These are phyloP conservation scores for Tricholoma bakamatsutake DNA, from an alignment of 768 basidiomycete genomes.

Conservation along the genomic window DNA sequence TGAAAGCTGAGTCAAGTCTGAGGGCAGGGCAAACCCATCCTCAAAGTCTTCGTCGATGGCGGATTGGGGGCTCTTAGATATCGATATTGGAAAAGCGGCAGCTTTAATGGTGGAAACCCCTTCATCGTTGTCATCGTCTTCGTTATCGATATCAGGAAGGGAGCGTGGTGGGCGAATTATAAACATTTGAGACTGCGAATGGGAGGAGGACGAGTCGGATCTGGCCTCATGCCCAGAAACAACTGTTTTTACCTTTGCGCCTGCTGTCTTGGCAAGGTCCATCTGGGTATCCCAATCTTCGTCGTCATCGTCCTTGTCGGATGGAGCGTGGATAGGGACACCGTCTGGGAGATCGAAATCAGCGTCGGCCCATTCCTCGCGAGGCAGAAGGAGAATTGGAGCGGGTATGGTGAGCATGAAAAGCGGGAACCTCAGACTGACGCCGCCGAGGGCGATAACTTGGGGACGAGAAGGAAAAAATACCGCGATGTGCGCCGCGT, in stretches of 20 bases:
- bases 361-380: slow-evolving; percentile 83
- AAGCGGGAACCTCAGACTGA: neutral
- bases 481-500: slow-evolving; percentile 18
- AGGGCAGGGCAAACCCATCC: slow-evolving; percentile 75
- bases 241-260: slow-evolving; percentile 38
- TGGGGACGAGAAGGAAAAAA: slow-evolving; percentile 1
- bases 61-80: slow-evolving; percentile 27
- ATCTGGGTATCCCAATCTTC: slow-evolving; percentile 83
- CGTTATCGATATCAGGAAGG: slow-evolving; percentile 42
- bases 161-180: slow-evolving; percentile 64
- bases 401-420: slow-evolving; percentile 57
- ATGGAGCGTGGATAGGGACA: slow-evolving; percentile 54
- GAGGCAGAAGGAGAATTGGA: slow-evolving; percentile 43
- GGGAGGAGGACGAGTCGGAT: slow-evolving; percentile 31
- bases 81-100: slow-evolving; percentile 40
- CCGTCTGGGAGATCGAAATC: slow-evolving; percentile 85
- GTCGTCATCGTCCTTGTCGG: slow-evolving; percentile 60
- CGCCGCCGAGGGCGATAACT: neutral
- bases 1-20: slow-evolving; percentile 75
- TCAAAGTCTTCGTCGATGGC: slow-evolving; percentile 77
- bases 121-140: slow-evolving; percentile 67
- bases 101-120: slow-evolving; percentile 83
- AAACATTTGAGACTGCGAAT: slow-evolving; percentile 41
- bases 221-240: slow-evolving; percentile 33
- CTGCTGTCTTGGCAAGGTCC: slow-evolving; percentile 55